phyloP scores from a whole-genome alignment of 2,329 filamentous ascomycete genomes.

The Cladosporium oxysporum region DNA sequence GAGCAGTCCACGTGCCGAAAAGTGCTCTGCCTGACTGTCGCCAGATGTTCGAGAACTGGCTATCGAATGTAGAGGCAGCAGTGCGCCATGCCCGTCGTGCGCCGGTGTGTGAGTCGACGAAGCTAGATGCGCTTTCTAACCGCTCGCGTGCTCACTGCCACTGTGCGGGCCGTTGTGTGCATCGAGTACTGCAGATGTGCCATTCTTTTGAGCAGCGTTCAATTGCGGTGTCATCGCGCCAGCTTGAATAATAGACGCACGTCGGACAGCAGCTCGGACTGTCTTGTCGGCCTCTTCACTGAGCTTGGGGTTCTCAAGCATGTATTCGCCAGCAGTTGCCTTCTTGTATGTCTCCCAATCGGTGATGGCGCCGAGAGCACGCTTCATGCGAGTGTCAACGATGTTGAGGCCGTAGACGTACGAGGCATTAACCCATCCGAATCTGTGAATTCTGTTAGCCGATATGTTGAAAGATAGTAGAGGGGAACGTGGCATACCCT shows the following conservation, averaged over 20 bases:
- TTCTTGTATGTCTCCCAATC: constrained; percentile 80
- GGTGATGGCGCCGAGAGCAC: constrained; percentile 83
- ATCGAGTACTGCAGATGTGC: neutral
- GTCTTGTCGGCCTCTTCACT: constrained; percentile 4
- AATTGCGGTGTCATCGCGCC: neutral
- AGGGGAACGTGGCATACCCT: constrained; percentile 66
- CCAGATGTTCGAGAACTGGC: neutral
- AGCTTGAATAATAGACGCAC: neutral
- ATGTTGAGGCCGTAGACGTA: constrained; percentile 93
- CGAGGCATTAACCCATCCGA: constrained; percentile 98
- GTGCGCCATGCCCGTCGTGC: neutral
- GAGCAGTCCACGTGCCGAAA: neutral
- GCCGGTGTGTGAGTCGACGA: constrained; percentile 1
- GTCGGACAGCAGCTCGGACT: constrained; percentile 1
- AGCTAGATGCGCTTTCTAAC: constrained; percentile 18
- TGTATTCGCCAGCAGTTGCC: constrained; percentile 42
- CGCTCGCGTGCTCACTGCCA: constrained; percentile 15
- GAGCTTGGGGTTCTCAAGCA: constrained; percentile 2
- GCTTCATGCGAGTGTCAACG: constrained; percentile 83
- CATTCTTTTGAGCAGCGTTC: neutral
- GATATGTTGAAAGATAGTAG: neutral
- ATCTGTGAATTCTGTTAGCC: constrained; percentile 55
- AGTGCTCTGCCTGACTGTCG: neutral
- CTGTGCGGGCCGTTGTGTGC: constrained; percentile 12
- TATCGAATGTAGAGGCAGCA: neutral